A percentile compares a stretch with the other conserved stretches of the same genome.
Conservation (phyloP, 306 rosid genomes). For the Heteromeles arbutifolia region DNA sequence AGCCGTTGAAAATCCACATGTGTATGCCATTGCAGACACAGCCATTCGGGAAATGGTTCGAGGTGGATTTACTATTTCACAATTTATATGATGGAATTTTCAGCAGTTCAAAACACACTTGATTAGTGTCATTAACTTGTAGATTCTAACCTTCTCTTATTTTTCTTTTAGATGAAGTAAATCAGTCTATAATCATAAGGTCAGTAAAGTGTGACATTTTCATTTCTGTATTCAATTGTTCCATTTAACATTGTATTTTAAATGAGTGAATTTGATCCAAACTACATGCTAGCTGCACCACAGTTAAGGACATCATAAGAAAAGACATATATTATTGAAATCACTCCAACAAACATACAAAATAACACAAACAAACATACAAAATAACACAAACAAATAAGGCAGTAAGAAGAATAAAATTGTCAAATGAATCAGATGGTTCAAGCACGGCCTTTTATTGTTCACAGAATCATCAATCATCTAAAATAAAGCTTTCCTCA, state of each 20-base stretch:
- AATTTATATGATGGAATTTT: constrained; percentile 9
- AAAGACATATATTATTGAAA: background rate
- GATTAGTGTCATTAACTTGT: constrained; percentile 17
- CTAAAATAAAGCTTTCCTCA: background rate
- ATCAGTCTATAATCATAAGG: constrained; percentile 97
- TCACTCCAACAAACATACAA: background rate
- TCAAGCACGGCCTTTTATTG: background rate
- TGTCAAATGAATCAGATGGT: background rate
- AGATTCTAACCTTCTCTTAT: constrained; percentile 16
- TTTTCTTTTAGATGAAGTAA: constrained; percentile 83
- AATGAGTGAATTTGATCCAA: background rate
- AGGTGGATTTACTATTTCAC: constrained; percentile 38
- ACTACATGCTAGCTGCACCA: background rate
- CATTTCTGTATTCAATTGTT: background rate
- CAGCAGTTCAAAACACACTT: constrained; percentile 4
- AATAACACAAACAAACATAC: background rate
- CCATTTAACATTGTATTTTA: background rate
- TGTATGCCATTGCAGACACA: constrained; percentile 90
- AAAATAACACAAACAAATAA: background rate
- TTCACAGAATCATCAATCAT: background rate
- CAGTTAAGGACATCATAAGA: background rate
- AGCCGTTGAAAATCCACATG: constrained; percentile 75
- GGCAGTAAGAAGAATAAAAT: background rate
- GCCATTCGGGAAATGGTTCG: constrained; percentile 92
- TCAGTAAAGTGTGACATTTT: constrained; percentile 25